Percentiles rank a stretch among this genome's conserved stretches.
Conservation (phyloP, 2,329 filamentous ascomycete genomes). For the Fusarium pseudocircinatum region DNA sequence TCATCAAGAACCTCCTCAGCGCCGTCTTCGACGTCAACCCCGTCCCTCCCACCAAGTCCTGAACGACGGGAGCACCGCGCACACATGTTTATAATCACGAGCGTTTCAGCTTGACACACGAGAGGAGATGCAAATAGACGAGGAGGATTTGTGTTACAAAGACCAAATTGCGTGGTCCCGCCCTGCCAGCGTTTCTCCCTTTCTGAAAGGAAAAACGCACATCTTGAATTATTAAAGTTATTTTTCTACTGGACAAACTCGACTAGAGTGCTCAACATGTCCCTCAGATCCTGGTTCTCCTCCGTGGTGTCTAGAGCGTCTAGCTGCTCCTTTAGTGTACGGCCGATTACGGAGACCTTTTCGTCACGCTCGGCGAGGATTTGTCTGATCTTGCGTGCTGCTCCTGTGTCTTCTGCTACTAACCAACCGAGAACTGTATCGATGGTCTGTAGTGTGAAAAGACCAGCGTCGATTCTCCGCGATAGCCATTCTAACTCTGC, state of each 20-base stretch:
- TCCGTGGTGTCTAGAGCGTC: conserved; percentile 65
- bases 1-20: conserved; percentile 83
- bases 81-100: conserved; percentile 25
- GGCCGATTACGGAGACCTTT: conserved; percentile 68
- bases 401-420: conserved; percentile 85
- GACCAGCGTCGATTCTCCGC: conserved; percentile 80
- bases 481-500: conserved; percentile 78
- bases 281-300: conserved; percentile 66
- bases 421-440: conserved; percentile 92
- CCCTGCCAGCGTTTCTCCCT: conserved; percentile 12
- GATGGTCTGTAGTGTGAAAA: conserved; percentile 84
- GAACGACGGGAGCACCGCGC: conserved; percentile 8
- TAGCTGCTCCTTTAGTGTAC: conserved; percentile 72
- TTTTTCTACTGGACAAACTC: conserved; percentile 56
- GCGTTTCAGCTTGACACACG: conserved; percentile 15
- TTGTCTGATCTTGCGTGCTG: conserved; percentile 69
- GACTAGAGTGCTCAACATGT: conserved; percentile 64
- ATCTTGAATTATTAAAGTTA: conserved; percentile 39
- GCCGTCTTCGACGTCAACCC: conserved; percentile 89
- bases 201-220: conserved; percentile 6
- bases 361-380: conserved; percentile 76
- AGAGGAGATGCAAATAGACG: conserved; percentile 18
- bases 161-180: conserved; percentile 30
- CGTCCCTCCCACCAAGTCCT: conserved; percentile 56
- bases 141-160: conserved; percentile 25